phyloP scores from a whole-genome alignment of 148 eudicot species.

The Hydrangea macrophylla region DNA sequence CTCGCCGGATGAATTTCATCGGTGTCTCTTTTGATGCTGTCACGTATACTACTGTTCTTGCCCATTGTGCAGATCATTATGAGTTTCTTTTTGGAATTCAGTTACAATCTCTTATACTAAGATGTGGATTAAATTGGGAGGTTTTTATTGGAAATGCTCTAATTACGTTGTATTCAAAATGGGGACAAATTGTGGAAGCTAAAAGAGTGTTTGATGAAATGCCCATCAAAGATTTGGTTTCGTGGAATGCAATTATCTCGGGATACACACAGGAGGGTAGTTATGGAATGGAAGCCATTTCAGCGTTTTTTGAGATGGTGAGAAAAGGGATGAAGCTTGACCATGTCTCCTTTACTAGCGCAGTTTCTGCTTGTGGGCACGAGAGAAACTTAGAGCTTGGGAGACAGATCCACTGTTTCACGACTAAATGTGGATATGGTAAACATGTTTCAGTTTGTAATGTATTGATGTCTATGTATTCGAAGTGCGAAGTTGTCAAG shows the following conservation, averaged over 20 bases:
- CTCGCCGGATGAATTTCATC: constrained; percentile 46
- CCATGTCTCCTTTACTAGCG: constrained; percentile 75
- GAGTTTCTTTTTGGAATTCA: constrained; percentile 69
- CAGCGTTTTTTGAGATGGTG: constrained; percentile 61
- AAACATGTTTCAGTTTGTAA: constrained; percentile 58
- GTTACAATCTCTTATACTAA: constrained; percentile 50
- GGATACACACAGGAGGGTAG: constrained; percentile 78
- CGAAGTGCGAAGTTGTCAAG: constrained; percentile 53
- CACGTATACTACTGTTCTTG: constrained; percentile 56
- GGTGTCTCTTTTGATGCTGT: constrained; percentile 73
- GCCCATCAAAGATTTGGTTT: constrained; percentile 67
- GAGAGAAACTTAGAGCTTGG: constrained; percentile 54
- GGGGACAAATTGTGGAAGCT: constrained; percentile 60
- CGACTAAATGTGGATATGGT: constrained; percentile 51
- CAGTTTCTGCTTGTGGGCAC: constrained; percentile 66
- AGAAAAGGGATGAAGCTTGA: constrained; percentile 54
- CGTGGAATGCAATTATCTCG: constrained; percentile 88
- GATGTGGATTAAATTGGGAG: constrained; percentile 55
- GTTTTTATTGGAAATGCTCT: constrained; percentile 73
- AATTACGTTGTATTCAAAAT: constrained; percentile 70
- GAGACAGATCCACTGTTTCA: constrained; percentile 60
- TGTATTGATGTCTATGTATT: constrained; percentile 71
- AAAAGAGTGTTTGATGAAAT: constrained; percentile 64
- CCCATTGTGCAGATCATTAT: constrained; percentile 49
- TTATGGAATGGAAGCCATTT: constrained; percentile 48